Evolutionary conservation across 2,329 filamentous ascomycete genomes (phyloP), one percentile per base, ranked within the genome.

Genomic region (Colletotrichum tofieldiae): DNA sequence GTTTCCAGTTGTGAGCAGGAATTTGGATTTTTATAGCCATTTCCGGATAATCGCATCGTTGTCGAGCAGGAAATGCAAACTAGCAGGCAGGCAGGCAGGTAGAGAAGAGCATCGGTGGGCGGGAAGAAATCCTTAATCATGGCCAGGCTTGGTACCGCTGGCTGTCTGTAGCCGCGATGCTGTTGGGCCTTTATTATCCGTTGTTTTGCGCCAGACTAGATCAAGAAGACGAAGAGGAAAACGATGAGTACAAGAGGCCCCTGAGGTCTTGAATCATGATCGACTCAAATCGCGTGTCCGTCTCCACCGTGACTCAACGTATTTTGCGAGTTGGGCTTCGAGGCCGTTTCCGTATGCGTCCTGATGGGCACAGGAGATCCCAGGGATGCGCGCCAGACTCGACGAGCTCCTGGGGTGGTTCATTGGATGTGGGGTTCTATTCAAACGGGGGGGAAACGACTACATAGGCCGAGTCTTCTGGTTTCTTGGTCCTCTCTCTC

Each of bases 1-100:
- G 26, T 58, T 59, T 41, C 45, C 37, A 64, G 58, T 45, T 68
- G 65, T 59, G 59, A 69, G 59, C 37, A 63, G 47, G 69, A 68
- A 69, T 58, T 72, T 72, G 69, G 69, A 72, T 72, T 47, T 56
- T 16, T 6, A 55, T 52, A 59, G 43, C 65, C 69, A 64, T 69
- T 72, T 72, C 52, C 69, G 69, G 69, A 72, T 72, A 69, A 72
- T 68, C 59, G 65, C 69, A 63, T 72, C 45, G 69, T 63, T 59
- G 59, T 69, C 37, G 69, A 64, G 65, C 58, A 63, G 69, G 52
- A 54, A 69, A 35, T 72, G 69, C 68, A 37, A 69, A 59, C 18
- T 32, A 58, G 59, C 65, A 32, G 51, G 58, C 65, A 63, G 51
- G 58, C 65, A 63, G 59, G 54, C 37, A 62, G 51, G 49, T 55